These are phyloP conservation scores for Chalaropsis ovoidea DNA, from an alignment of 2,329 filamentous ascomycete genomes.

Conservation along the genomic window DNA sequence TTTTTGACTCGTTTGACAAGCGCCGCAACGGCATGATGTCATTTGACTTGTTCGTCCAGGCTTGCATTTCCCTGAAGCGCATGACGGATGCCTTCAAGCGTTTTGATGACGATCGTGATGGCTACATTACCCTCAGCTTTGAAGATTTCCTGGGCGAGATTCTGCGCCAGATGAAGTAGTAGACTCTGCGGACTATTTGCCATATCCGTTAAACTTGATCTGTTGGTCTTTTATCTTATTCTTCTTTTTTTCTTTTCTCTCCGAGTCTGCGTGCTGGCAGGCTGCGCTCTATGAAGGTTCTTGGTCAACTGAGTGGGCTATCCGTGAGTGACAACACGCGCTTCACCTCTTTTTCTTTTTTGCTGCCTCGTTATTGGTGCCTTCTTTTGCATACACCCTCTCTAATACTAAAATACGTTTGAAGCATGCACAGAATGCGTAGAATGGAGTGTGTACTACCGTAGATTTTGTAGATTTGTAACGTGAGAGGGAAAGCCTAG, in stretches of 20 bases:
- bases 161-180: slow-evolving; percentile 48
- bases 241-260: not conserved
- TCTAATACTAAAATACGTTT: not conserved
- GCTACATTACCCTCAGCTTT: slow-evolving; percentile 76
- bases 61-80: slow-evolving; percentile 88
- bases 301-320: too few relatives aligned
- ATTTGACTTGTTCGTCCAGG: slow-evolving; percentile 96
- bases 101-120: slow-evolving; percentile 93
- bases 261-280: not conserved
- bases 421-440: too few relatives aligned
- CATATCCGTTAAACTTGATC: not conserved
- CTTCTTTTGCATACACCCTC: not conserved
- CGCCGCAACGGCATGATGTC: slow-evolving; percentile 60
- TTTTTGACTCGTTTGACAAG: slow-evolving; percentile 87
- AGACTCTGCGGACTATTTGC: not conserved
- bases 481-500: too few relatives aligned
- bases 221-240: not conserved
- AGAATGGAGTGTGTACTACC: too few relatives aligned
- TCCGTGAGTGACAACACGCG: too few relatives aligned
- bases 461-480: too few relatives aligned
- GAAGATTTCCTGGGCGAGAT: slow-evolving; percentile 69
- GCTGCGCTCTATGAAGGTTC: too few relatives aligned
- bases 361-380: too few relatives aligned
- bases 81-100: slow-evolving; percentile 99
- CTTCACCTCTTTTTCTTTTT: too few relatives aligned